Base-by-base conservation (phyloP, 176 grass and related monocot species). In the Carex littledalei region DNA sequence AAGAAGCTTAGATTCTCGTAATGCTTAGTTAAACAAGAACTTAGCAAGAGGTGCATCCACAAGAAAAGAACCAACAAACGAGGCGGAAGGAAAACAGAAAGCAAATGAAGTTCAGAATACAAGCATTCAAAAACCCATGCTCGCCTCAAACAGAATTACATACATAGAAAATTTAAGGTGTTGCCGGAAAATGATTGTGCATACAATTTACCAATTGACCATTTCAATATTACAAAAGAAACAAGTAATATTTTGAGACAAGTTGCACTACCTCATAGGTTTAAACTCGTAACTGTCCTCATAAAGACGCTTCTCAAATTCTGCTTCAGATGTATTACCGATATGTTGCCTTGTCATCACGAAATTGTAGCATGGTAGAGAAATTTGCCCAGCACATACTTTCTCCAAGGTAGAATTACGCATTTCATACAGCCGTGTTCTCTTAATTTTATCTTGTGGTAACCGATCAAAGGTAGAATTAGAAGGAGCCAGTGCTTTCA, bases 331-430 rank as follows among this genome's bases (percentile, higher is more conserved):
- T 39, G 18, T 21, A 45, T 21, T 72, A 47, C 68, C 21, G 10
- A 47, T 22, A 39, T 45, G n/a, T 32, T 12, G 62, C 41, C 21
- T 81, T 20, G 3, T 64, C 79, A 47, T 63, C 20, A 21, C 10
- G 32, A 62, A 10, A 81, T 63, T 81, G 35, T 49, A 35, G 35
- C 78, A 21, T 2, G 58, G 18, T 20, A 81, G 56, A 39, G 32
- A 63, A 47, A 81, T 83, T 52, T 68, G 17, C 61, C 81, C 81
- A 24, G 59, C 63, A 34, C 39, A 64, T 66, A 83, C 43, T 83
- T 39, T 67, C 60, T 47, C 14, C 45, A 66, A 31, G 6, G 81
- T 83, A 22, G 63, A 52, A 47, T 41, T 17, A 54, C 61, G 61
- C 39, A 50, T 31, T 68, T 66, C 26, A 54, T 50, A 67, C 57